These are phyloP conservation scores for Zea luxurians DNA, from an alignment of 176 grass and related monocot genomes.

Conservation along the genomic window DNA sequence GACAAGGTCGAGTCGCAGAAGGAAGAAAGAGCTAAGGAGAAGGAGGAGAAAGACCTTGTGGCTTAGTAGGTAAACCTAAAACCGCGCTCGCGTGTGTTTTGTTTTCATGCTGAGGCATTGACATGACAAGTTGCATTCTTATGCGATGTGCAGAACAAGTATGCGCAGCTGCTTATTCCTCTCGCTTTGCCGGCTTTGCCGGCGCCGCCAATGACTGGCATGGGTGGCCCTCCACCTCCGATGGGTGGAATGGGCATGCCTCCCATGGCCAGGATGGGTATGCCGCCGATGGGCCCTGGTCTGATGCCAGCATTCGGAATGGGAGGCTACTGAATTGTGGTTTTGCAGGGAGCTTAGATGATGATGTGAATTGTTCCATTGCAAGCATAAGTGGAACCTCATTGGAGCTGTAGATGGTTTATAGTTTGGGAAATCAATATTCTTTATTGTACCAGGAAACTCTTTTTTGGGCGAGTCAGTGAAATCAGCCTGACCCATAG, in stretches of 20 bases:
- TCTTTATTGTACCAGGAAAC: too few species aligned
- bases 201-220: conserved; percentile 71
- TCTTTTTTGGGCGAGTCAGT: too few species aligned
- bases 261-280: conserved; percentile 45
- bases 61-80: conserved; percentile 61
- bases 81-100: background rate
- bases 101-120: conserved; percentile 8
- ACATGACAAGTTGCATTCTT: conserved; percentile 26
- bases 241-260: background rate
- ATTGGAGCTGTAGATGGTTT: too few species aligned
- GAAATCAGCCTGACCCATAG: too few species aligned
- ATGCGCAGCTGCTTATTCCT: conserved; percentile 85
- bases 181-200: conserved; percentile 90
- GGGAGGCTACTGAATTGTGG: background rate
- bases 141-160: conserved; percentile 75
- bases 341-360: too few species aligned
- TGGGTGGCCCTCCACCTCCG: conserved; percentile 54
- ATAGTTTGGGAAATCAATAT: too few species aligned
- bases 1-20: too few species aligned
- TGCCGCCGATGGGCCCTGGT: conserved; percentile 55
- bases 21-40: too few species aligned
- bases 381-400: too few species aligned
- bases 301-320: conserved; percentile 76
- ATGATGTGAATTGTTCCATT: too few species aligned
- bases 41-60: too few species aligned